These are phyloP conservation scores for Hymenochaete sp. DNA, from an alignment of 1,284 basidiomycete species.

Conservation along the genomic window DNA sequence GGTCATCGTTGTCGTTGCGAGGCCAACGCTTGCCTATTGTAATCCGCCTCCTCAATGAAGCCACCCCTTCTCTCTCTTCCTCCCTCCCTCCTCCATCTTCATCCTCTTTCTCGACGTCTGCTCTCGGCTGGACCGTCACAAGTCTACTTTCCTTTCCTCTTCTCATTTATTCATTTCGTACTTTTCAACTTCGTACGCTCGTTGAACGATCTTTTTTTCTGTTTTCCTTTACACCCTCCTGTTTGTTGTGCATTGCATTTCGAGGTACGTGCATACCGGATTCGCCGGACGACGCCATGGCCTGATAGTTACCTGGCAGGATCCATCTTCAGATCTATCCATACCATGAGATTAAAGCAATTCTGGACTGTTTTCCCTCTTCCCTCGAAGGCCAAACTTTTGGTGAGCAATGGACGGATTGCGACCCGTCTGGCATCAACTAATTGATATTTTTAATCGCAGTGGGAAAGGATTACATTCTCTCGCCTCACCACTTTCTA, in stretches of 20 bases:
- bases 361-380: conserved; percentile 34
- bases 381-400: conserved; percentile 38
- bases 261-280: conserved; percentile 5
- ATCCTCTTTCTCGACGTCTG: conserved; percentile 19
- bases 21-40: background rate
- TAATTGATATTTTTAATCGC: too few relatives aligned
- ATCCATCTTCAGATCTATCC: too few relatives aligned
- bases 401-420: too few relatives aligned
- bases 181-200: conserved; percentile 5
- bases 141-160: conserved; percentile 19
- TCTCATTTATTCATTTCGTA: conserved; percentile 12
- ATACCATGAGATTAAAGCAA: conserved; percentile 40
- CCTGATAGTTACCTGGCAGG: background rate
- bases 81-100: conserved; percentile 25
- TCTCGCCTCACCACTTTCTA: conserved; percentile 58
- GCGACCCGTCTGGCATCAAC: too few relatives aligned
- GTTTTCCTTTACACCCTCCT: conserved; percentile 34
- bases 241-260: conserved; percentile 22
- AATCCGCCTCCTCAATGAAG: conserved; percentile 7
- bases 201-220: conserved; percentile 19
- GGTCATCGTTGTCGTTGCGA: conserved; percentile 14
- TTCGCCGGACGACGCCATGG: conserved; percentile 3
- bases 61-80: conserved; percentile 21
- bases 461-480: conserved; percentile 67
- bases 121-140: conserved; percentile 45